Percentiles rank a stretch among this genome's conserved stretches.
These are phyloP conservation scores for Blastobotrys peoriensis DNA, from an alignment of 805 yeast genomes.

Conservation along the genomic window DNA sequence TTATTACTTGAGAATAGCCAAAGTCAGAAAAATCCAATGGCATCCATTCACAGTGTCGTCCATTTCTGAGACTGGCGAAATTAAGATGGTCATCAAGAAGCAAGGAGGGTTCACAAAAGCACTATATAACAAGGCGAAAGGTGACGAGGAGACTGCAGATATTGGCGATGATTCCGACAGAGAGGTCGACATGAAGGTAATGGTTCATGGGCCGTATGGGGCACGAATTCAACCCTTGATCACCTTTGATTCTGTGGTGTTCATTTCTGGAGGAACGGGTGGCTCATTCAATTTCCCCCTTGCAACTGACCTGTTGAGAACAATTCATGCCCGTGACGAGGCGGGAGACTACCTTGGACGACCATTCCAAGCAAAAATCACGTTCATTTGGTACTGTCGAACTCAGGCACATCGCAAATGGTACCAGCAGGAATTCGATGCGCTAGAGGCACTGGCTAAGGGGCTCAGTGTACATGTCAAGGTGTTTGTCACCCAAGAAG, in stretches of 20 bases:
- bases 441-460: not conserved
- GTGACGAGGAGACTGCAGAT: conserved; percentile 14
- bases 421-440: not conserved
- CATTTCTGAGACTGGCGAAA: conserved; percentile 32
- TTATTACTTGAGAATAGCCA: conserved; percentile 37
- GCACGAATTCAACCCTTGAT: conserved; percentile 37
- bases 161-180: conserved; percentile 14
- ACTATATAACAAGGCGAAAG: conserved; percentile 30
- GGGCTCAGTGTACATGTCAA: not conserved
- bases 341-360: not conserved
- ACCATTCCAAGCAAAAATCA: not conserved
- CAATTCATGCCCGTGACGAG: not conserved
- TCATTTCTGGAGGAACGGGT: conserved; percentile 43
- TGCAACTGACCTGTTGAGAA: conserved; percentile 35
- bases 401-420: not conserved
- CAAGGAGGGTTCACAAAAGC: conserved; percentile 41
- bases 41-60: conserved; percentile 47
- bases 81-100: conserved; percentile 36
- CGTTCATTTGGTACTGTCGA: not conserved
- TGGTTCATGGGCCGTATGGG: conserved; percentile 41
- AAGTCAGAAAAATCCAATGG: conserved; percentile 35
- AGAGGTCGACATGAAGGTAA: conserved; percentile 20
- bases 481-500: not conserved
- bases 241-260: conserved; percentile 37
- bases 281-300: conserved; percentile 42